Conservation (phyloP, 2,329 filamentous ascomycete species). For the Colletotrichum incanum region DNA sequence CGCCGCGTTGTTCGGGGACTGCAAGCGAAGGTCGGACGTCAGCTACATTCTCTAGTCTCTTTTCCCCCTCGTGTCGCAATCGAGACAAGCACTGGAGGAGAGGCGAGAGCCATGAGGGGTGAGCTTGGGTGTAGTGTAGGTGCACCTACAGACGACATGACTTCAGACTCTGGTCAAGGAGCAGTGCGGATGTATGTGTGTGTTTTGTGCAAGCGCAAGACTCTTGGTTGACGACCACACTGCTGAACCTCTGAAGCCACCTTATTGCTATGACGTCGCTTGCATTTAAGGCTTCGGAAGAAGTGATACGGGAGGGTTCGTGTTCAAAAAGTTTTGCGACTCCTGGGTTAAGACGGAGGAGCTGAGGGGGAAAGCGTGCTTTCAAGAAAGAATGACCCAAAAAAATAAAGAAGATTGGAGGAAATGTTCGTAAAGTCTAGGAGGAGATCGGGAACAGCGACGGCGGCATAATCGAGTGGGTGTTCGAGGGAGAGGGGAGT, state of each 20-base stretch:
- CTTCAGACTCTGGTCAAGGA: constrained; percentile 39
- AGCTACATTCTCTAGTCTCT: neutral
- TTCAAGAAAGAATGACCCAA: constrained; percentile 34
- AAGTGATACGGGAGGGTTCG: neutral
- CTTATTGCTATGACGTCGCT: constrained; percentile 33
- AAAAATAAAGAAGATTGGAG: constrained; percentile 1
- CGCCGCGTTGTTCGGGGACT: constrained; percentile 32
- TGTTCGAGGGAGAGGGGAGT: neutral
- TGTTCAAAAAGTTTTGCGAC: constrained; percentile 12
- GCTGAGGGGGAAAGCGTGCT: constrained; percentile 1
- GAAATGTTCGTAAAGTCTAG: constrained; percentile 9
- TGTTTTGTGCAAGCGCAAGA: constrained; percentile 23
- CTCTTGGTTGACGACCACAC: constrained; percentile 31
- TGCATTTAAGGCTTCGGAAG: constrained; percentile 39
- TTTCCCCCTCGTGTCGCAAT: neutral
- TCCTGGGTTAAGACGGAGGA: constrained; percentile 1
- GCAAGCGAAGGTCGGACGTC: neutral
- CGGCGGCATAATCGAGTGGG: constrained; percentile 32
- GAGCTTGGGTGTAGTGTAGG: neutral
- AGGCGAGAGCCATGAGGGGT: too few species aligned
- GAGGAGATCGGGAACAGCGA: constrained; percentile 10
- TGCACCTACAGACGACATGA: constrained; percentile 40
- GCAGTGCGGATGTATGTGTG: constrained; percentile 26
- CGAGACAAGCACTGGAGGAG: neutral
- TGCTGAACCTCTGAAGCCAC: constrained; percentile 40